Base-by-base conservation (phyloP, 2,329 filamentous ascomycete species). In the Cladosporium sp. region DNA sequence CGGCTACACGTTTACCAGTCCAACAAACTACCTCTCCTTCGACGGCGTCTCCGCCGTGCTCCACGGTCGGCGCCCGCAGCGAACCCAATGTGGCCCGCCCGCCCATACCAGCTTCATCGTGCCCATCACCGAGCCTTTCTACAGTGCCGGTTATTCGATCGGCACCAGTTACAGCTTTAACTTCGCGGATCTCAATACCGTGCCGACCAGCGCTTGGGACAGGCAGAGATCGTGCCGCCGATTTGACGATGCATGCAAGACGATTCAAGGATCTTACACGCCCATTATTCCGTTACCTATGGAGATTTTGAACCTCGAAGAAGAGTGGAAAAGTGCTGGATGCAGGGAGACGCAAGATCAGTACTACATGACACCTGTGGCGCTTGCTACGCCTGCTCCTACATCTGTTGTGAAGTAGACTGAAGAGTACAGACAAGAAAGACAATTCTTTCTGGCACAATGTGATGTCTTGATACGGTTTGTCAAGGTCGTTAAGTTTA, bases 321-420 rank as follows among this genome's bases (percentile, higher is more conserved):
- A 46, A 2, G 49, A 45, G 43, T 52, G 49, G 49, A 41, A 41
- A 7, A 42, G 5, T 4, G 35, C 22, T 1, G 38, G 50, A 7
- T 53, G 50, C 18, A 42, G 13, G 13, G 50, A 43, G 11, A 42
- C 43, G 13, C n/a, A 9, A 3, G 37, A 41, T 16, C 22, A 43
- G 14, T 53, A 37, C 22, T 42, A 46, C 31, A n/a, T 53, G 8
- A 46, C 50, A 10, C 50, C 43, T 28, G 50, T 53, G 37, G 43
- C 50, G 10, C 19, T 53, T n/a, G 43, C 37, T 33, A 53, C 50
- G 19, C 42, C 49, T 6, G 35, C 43, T 9, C 42, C 49, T 32
- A 52, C 34, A 28, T 28, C 22, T 28, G 22, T 28, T 28, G 22
- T 28, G 22, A 5, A 28, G 22, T 28, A 28, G 22, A 28, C 22